phyloP scores from a whole-genome alignment of 1,139 yeast genomes.

The Nakaseomyces sp. region DNA sequence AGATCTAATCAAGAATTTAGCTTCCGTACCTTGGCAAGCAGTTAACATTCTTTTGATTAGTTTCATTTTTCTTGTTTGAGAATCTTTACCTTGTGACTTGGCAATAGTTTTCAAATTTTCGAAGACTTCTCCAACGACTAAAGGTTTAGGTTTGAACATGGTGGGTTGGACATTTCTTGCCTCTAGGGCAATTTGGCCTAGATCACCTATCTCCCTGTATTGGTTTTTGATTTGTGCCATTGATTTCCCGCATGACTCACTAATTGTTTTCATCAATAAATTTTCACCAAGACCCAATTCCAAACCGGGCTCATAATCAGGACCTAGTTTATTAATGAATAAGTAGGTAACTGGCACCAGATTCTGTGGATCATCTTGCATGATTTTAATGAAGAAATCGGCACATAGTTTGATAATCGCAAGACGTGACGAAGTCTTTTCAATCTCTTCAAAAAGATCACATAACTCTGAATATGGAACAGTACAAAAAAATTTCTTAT shows the following conservation, averaged over 20 bases:
- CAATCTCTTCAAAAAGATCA: constrained; percentile 65
- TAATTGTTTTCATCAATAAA: constrained; percentile 73
- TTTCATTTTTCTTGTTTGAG: constrained; percentile 68
- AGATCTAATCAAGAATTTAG: constrained; percentile 82
- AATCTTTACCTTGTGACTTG: constrained; percentile 66
- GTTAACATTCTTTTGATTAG: constrained; percentile 77
- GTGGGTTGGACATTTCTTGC: constrained; percentile 81
- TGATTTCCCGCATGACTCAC: constrained; percentile 84
- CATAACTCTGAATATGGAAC: constrained; percentile 55
- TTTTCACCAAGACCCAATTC: constrained; percentile 93
- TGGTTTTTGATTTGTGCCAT: constrained; percentile 61
- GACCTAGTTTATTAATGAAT: constrained; percentile 82
- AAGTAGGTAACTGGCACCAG: constrained; percentile 68
- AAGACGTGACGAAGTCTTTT: constrained; percentile 68
- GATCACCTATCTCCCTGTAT: constrained; percentile 74
- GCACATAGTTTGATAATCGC: constrained; percentile 71
- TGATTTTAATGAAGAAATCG: constrained; percentile 56
- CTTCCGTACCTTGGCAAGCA: constrained; percentile 81
- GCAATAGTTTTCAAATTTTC: constrained; percentile 71
- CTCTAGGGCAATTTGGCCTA: constrained; percentile 80
- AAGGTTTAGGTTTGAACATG: constrained; percentile 84
- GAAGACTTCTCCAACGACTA: constrained; percentile 68
- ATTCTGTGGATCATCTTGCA: constrained; percentile 49
- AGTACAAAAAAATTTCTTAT: not conserved
- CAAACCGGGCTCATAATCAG: constrained; percentile 81